Evolutionary conservation across 2,329 filamentous ascomycete species (phyloP).

Genomic region (Penicillium sp.): DNA sequence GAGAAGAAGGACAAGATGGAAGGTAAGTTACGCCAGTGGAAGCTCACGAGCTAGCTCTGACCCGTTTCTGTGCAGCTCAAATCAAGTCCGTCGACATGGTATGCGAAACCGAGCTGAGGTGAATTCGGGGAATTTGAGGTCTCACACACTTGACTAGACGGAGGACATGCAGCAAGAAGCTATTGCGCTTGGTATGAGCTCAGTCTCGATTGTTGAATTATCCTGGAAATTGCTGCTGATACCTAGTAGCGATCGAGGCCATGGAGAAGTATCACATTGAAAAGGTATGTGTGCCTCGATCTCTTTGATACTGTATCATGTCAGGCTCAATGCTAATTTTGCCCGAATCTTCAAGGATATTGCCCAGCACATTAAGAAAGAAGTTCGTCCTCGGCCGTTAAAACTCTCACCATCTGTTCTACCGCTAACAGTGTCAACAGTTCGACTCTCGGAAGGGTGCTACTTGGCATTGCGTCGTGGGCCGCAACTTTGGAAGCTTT

Average conservation of each 20-base stretch:
- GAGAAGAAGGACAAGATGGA: conserved; percentile 69
- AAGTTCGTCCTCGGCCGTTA: conserved; percentile 49
- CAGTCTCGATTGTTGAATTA: conserved; percentile 2
- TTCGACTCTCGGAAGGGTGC: conserved; percentile 96
- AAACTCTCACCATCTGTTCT: conserved; percentile 3
- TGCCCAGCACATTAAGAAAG: conserved; percentile 91
- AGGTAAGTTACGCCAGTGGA: conserved; percentile 45
- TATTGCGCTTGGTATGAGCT: conserved; percentile 79
- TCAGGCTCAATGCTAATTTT: conserved; percentile 9
- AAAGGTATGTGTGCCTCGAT: conserved; percentile 47
- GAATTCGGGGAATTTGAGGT: conserved; percentile 6
- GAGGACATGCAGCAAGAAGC: conserved; percentile 96
- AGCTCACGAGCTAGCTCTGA: conserved; percentile 13
- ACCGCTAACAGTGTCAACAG: conserved; percentile 45
- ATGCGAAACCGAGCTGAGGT: conserved; percentile 28
- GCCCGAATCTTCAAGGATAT: conserved; percentile 62
- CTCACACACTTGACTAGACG: conserved; percentile 53
- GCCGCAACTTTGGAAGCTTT: conserved; percentile 97
- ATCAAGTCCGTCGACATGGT: conserved; percentile 99
- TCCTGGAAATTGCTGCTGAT: conserved; percentile 19
- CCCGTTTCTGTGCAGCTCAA: conserved; percentile 57
- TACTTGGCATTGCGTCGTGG: conserved; percentile 99
- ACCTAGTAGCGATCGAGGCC: conserved; percentile 56
- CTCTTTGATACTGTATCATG: neutral
- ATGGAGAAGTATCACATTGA: conserved; percentile 68